Base-by-base conservation (phyloP, 116 monocot genomes). In the Phalaenopsis hybrid region DNA sequence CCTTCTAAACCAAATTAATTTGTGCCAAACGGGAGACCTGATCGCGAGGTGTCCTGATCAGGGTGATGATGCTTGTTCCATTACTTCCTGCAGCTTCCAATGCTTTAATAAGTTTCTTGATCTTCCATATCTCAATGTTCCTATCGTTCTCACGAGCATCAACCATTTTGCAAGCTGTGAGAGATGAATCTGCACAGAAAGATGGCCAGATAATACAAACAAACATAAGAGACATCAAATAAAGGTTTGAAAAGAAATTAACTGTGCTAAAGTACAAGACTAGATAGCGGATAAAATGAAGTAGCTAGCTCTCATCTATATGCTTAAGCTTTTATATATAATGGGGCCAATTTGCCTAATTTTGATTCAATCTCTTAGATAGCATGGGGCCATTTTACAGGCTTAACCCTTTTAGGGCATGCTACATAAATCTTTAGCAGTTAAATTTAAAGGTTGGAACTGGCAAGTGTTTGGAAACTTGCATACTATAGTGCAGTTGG, bases 91-190 rank as follows among this genome's bases (percentile, higher is more conserved):
- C 87, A 70, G 87, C 44, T 46, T 87, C 87, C 48, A 87, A 52
- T 1, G 87, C 87, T 44, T 87, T 87, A 28, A 87, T 87, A 44
- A 87, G 78, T 78, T 87, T 87, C 87, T 81, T 87, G 21, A 87
- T 81, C 81, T 84, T 87, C 87, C 86, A 86, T 69, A 86, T 86
- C 81, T 86, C 86, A 57, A 86, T 86, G 31, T 86, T 86, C 74
- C 80, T 80, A 52, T 86, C 86, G 6, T 72, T 86, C 52, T 86
- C 86, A 48, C 83, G 80, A 59, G 43, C 74, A 80, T 86, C 86
- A 10, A 80, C 69, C 86, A 86, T 86, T 51, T 82, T 78, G 4
- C 1, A 2, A 8, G 18, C 28, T 51, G 50, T 50, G 44, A 50
- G 23, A 51, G 77, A 77, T 77, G 77, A 48, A 51, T 51, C 77